Evolutionary conservation across 768 basidiomycete species (phyloP), one percentile per base, ranked within the genome.

Genomic region (Chiua virens): DNA sequence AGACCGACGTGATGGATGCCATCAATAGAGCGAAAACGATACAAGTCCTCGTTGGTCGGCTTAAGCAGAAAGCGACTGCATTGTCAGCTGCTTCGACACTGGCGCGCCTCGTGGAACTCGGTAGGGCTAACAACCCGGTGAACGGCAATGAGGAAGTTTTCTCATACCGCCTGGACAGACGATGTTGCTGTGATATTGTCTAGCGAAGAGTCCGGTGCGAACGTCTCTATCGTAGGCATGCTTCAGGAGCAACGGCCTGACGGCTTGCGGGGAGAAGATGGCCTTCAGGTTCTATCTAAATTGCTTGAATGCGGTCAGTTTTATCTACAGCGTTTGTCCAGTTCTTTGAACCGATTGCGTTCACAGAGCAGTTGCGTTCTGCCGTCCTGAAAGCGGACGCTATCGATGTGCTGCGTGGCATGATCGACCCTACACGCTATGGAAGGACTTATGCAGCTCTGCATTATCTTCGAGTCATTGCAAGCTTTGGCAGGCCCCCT

Each of bases 231-330:
- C 28, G 7, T 63, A 21, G 27, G 37, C 8, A 68, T 67, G 65
- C 46, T 67, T 27, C 50, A 23, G 41, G 56, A 54, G 43, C 55
- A 63, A 37, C 61, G 66, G 63, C 68, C 66, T n/a, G 65, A 68
- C 18, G 64, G 56, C 10, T 11, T 53, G n/a, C 51, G 46, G 1
- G 63, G 63, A 32, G 66, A 66, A 55, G 66, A 67, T 23, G 61
- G 61, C 20, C 47, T 67, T 2, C 51, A 49, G 22, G 56, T 57
- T 15, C 37, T 67, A 1, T 49, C 47, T 5, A 38, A 53, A 25
- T 15, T 68, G 4, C 42, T 68, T 6, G 45, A 52, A 15, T 52
- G 61, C 42, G 61, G 65, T 67, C 34, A 52, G 66, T 54, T 4
- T 13, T 25, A 27, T 30, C 13, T 3, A 4, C 0, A 11, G 10